Conservation (phyloP, 495 filamentous ascomycete genomes). For the Aspergillus asperescens region DNA sequence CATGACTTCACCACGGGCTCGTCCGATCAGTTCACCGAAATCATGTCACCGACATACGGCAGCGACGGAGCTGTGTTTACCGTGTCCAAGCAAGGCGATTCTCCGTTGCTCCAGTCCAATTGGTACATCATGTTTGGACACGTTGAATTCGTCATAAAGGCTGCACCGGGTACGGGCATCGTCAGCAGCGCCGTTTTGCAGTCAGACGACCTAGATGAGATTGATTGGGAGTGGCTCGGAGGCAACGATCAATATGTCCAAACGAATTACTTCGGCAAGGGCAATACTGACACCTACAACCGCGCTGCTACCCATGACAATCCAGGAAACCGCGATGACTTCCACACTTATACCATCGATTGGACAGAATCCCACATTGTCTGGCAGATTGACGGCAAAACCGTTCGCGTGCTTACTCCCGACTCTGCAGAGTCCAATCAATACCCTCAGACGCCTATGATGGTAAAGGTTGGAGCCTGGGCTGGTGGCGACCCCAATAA, state of each 20-base stretch:
- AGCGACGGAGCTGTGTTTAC: constrained; percentile 77
- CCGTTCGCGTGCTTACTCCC: constrained; percentile 62
- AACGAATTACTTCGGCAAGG: constrained; percentile 88
- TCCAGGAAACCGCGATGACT: constrained; percentile 46
- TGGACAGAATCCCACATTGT: constrained; percentile 70
- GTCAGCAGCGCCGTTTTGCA: constrained; percentile 75
- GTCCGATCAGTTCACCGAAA: constrained; percentile 62
- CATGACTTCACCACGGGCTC: constrained; percentile 75
- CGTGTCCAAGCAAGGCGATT: constrained; percentile 75
- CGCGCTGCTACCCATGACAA: constrained; percentile 56
- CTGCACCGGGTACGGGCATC: constrained; percentile 58
- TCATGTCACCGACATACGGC: constrained; percentile 63
- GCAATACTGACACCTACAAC: constrained; percentile 59
- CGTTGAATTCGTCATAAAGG: constrained; percentile 54
- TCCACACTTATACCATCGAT: constrained; percentile 78
- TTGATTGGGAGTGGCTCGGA: constrained; percentile 85
- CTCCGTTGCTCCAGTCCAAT: constrained; percentile 70
- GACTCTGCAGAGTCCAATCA: constrained; percentile 57
- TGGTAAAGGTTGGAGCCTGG: constrained; percentile 78
- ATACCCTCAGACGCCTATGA: constrained; percentile 86
- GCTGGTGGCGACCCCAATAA: constrained; percentile 72
- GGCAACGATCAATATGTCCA: constrained; percentile 56
- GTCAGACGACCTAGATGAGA: constrained; percentile 82
- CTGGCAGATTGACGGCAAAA: constrained; percentile 66
- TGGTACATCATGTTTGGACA: constrained; percentile 73